Evolutionary conservation across 768 basidiomycete species (phyloP).

Genomic region (Mycena leptocephala): DNA sequence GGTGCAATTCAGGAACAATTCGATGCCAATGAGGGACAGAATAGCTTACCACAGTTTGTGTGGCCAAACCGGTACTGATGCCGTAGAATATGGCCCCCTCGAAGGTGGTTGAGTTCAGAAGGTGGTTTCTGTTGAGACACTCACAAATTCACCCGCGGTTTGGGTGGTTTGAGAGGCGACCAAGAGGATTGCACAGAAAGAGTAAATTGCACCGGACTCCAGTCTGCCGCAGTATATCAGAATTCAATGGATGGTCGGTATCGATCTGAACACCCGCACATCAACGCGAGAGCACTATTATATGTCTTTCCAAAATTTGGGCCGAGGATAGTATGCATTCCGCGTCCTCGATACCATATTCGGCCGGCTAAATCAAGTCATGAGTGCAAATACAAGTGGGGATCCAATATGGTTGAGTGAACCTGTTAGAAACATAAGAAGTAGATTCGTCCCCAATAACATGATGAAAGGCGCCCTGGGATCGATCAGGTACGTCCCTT

Average conservation of each 20-base stretch:
- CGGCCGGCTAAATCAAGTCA: slow-evolving; percentile 12
- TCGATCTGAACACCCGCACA: slow-evolving; percentile 13
- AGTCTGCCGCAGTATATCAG: slow-evolving; percentile 13
- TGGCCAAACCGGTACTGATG: slow-evolving; percentile 8
- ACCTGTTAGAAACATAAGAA: slow-evolving; percentile 22
- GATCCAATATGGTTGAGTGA: slow-evolving; percentile 7
- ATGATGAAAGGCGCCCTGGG: slow-evolving; percentile 16
- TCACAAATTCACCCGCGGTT: slow-evolving; percentile 18
- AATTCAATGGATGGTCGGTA: slow-evolving; percentile 7
- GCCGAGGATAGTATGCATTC: slow-evolving; percentile 11
- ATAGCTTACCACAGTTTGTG: slow-evolving; percentile 18
- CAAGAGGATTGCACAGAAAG: slow-evolving; percentile 11
- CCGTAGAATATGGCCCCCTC: slow-evolving; percentile 15
- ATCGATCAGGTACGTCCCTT: slow-evolving; percentile 11
- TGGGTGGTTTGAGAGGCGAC: slow-evolving; percentile 10
- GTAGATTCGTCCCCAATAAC: slow-evolving; percentile 18
- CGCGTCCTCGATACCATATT: slow-evolving; percentile 21
- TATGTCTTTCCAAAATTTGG: slow-evolving; percentile 12
- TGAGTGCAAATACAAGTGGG: slow-evolving; percentile 6
- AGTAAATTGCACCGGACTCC: slow-evolving; percentile 3
- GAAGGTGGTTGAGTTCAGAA: slow-evolving; percentile 6
- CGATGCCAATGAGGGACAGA: slow-evolving; percentile 8
- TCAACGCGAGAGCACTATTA: slow-evolving; percentile 9
- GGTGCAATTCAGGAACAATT: slow-evolving; percentile 12
- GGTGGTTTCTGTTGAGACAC: slow-evolving; percentile 8